These are phyloP conservation scores for Aspergillus alliaceus DNA, from an alignment of 2,329 filamentous ascomycete genomes.

Conservation along the genomic window DNA sequence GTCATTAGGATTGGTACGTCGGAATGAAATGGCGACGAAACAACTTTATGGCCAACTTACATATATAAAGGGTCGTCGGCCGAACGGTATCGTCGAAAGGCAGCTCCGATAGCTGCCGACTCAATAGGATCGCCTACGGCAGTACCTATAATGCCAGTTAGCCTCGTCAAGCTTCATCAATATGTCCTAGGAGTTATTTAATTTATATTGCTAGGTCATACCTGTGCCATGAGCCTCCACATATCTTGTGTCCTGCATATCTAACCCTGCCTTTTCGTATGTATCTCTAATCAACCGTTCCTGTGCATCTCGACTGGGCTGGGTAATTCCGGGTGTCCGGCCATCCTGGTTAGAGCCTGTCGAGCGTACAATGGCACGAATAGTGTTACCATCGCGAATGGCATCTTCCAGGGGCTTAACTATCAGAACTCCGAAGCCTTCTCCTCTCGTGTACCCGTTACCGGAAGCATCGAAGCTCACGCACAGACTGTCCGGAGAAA, in stretches of 20 bases:
- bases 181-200: no score
- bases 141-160: no score
- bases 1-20: no score
- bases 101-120: constrained; percentile 18
- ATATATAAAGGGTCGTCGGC: constrained; percentile 23
- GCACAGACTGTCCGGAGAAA: constrained; percentile 47
- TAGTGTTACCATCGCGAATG: constrained; percentile 45
- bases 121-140: constrained; percentile 24
- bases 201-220: no score
- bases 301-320: constrained; percentile 41
- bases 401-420: constrained; percentile 51
- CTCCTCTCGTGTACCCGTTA: constrained; percentile 54
- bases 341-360: constrained; percentile 37
- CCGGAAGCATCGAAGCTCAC: constrained; percentile 49
- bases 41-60: no score
- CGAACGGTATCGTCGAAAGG: constrained; percentile 13
- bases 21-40: no score
- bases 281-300: constrained; percentile 35
- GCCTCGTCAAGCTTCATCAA: no score
- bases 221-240: constrained; percentile 46
- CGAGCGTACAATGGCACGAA: constrained; percentile 24
- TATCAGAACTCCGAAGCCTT: constrained; percentile 48
- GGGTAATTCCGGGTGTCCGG: constrained; percentile 39
- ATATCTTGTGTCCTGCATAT: constrained; percentile 23
- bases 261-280: constrained; percentile 28